A percentile compares a stretch with the other conserved stretches of the same genome.
These are phyloP conservation scores for Mollisiaceae sp. DNA, from an alignment of 2,329 filamentous ascomycete species.

Conservation along the genomic window DNA sequence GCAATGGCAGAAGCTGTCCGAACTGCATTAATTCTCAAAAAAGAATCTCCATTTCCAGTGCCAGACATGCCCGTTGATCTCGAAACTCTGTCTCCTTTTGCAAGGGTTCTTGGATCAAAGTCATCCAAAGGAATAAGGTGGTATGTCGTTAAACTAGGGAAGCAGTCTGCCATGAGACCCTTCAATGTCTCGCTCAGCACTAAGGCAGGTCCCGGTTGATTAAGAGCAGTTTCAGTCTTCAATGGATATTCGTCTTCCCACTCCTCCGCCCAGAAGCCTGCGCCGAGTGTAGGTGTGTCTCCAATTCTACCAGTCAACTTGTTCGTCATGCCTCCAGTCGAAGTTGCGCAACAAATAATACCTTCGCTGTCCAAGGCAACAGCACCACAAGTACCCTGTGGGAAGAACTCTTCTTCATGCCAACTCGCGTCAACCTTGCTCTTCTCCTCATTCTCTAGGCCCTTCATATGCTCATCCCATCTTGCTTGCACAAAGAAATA, in stretches of 20 bases:
- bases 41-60: slow-evolving; percentile 89
- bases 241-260: slow-evolving; percentile 63
- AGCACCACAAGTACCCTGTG: slow-evolving; percentile 84
- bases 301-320: slow-evolving; percentile 85
- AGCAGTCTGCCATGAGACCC: slow-evolving; percentile 62
- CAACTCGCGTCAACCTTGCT: slow-evolving; percentile 55
- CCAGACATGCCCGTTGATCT: slow-evolving; percentile 67
- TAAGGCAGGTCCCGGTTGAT: slow-evolving; percentile 43
- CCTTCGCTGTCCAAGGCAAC: slow-evolving; percentile 81
- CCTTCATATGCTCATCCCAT: slow-evolving; percentile 78
- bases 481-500: slow-evolving; percentile 82
- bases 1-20: slow-evolving; percentile 76
- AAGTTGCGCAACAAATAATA: slow-evolving; percentile 70
- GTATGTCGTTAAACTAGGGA: slow-evolving; percentile 53
- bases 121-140: slow-evolving; percentile 30
- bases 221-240: slow-evolving; percentile 27
- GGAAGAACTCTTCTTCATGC: slow-evolving; percentile 69
- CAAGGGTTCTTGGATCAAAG: slow-evolving; percentile 42
- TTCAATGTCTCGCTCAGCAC: slow-evolving; percentile 51
- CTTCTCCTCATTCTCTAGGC: slow-evolving; percentile 54
- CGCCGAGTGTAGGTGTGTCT: slow-evolving; percentile 82
- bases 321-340: slow-evolving; percentile 82
- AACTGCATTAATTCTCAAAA: slow-evolving; percentile 73
- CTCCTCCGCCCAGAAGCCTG: slow-evolving; percentile 89
- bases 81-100: slow-evolving; percentile 31